Percentiles rank a stretch among this genome's conserved stretches.
Evolutionary conservation across 2,329 filamentous ascomycete genomes (phyloP).

Genomic region (Hypoxylon sp.): DNA sequence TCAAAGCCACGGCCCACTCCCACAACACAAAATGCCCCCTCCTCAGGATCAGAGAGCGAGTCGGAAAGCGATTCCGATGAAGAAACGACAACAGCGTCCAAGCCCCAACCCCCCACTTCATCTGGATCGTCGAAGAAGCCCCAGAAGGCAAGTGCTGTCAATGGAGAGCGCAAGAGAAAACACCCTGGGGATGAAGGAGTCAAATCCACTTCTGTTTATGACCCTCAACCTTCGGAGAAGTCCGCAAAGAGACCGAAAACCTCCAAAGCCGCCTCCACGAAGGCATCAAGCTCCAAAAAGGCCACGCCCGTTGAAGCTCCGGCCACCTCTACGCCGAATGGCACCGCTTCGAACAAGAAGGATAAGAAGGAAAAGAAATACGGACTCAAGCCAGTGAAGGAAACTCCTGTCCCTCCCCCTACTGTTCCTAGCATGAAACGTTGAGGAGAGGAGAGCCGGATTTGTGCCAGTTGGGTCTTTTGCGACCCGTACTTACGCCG

Average conservation of each 20-base stretch:
- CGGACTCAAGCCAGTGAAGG: slow-evolving; percentile 36
- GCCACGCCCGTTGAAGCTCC: slow-evolving; percentile 55
- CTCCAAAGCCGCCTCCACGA: slow-evolving; percentile 15
- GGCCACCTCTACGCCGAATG: slow-evolving; percentile 43
- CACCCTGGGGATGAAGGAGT: slow-evolving; percentile 52
- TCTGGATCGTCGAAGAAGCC: slow-evolving; percentile 41
- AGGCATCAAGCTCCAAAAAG: slow-evolving; percentile 39
- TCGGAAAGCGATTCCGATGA: slow-evolving; percentile 63
- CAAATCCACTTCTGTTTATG: slow-evolving; percentile 35
- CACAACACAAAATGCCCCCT: slow-evolving; percentile 56
- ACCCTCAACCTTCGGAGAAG: slow-evolving; percentile 41
- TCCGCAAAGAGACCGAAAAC: slow-evolving; percentile 53
- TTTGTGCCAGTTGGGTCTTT: slow-evolving; percentile 2
- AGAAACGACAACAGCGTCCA: slow-evolving; percentile 58
- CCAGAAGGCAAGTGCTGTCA: slow-evolving; percentile 48
- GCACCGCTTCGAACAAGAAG: slow-evolving; percentile 45
- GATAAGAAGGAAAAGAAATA: slow-evolving; percentile 40
- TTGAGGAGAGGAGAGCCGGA: slow-evolving; percentile 25
- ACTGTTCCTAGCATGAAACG: slow-evolving; percentile 48
- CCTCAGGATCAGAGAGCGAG: slow-evolving; percentile 49
- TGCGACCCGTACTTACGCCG: neutral
- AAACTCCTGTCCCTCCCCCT: slow-evolving; percentile 51
- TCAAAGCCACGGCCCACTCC: slow-evolving; percentile 17
- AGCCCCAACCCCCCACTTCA: slow-evolving; percentile 38
- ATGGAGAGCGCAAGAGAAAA: slow-evolving; percentile 58